A percentile compares a stretch with the other conserved stretches of the same genome.
These are phyloP conservation scores for Liquidambar formosana DNA, from an alignment of 164 flowering plant genomes.

Conservation along the genomic window DNA sequence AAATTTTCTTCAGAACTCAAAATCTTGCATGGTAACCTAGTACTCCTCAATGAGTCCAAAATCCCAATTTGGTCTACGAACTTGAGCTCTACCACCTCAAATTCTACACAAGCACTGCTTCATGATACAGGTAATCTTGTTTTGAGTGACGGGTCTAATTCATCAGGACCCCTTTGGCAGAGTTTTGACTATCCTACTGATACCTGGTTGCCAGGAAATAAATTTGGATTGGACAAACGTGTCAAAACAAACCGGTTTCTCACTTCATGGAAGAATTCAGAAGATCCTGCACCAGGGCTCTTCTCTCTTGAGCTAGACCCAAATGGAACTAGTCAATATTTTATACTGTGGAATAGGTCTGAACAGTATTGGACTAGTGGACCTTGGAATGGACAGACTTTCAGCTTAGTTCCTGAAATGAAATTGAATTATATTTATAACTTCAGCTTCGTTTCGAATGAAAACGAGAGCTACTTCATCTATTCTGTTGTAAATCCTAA, in stretches of 20 bases:
- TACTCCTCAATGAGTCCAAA: slow-evolving; percentile 37
- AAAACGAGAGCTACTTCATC: slow-evolving; percentile 40
- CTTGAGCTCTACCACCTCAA: slow-evolving; percentile 13
- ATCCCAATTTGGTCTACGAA: slow-evolving; percentile 55
- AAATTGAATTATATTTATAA: slow-evolving; percentile 28
- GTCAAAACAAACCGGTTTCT: slow-evolving; percentile 30
- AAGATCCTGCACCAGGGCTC: slow-evolving; percentile 59
- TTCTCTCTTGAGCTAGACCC: slow-evolving; percentile 48
- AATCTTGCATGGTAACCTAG: slow-evolving; percentile 48
- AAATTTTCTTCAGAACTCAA: slow-evolving; percentile 25
- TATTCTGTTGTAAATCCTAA: slow-evolving; percentile 9
- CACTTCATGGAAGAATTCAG: slow-evolving; percentile 54
- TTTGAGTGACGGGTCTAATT: slow-evolving; percentile 29
- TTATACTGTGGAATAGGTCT: slow-evolving; percentile 42
- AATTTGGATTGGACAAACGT: slow-evolving; percentile 29
- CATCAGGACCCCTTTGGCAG: slow-evolving; percentile 45
- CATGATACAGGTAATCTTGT: slow-evolving; percentile 54
- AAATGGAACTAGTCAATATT: slow-evolving; percentile 19
- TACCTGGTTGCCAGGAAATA: slow-evolving; percentile 58
- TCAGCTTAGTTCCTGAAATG: slow-evolving; percentile 47
- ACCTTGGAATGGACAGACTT: slow-evolving; percentile 36
- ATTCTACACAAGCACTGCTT: slow-evolving; percentile 36
- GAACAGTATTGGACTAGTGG: slow-evolving; percentile 47
- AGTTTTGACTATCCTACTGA: slow-evolving; percentile 53
- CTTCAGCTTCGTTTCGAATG: slow-evolving; percentile 29